Base-by-base conservation (phyloP, 1,284 basidiomycete species). In the Hemileia vastatrix region DNA sequence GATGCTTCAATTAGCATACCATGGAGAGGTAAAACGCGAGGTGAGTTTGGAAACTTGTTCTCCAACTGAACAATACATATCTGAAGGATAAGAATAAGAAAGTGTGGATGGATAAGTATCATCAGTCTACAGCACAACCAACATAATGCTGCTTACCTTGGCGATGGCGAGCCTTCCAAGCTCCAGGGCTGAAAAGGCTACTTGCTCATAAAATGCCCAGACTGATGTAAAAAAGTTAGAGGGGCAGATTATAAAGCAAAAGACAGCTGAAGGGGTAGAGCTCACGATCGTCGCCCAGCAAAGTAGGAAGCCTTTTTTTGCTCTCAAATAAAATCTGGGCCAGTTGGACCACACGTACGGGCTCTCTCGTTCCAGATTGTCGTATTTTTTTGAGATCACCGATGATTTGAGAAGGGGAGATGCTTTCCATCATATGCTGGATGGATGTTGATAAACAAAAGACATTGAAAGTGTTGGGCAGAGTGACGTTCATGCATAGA, bases 181-280 rank as follows among this genome's bases (percentile, higher is more conserved):
- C 72, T 97, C 93, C 57, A 95, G 79, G 0, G 94, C 84, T 1
- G 94, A 90, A 43, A 93, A 79, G 3, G 85, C 84, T 1, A 96
- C 79, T 72, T 96, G 92, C 74, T 97, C 94, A 13, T 93, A 78
- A 65, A 91, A 84, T 1, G 85, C 81, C 90, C 90, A 95, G 6
- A 73, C 71, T 65, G 71, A 67, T 48, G 68, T 68, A 19, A 64
- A 60, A 13, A 0, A 6, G 33, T 8, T 4, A 15, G 65, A n/a
- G 8, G 40, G 8, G 9, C 2, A 13, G 50, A 32, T 52, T 23
- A 43, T 19, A 23, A n/a, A 43, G 3, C n/a, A 4, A 21, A 3
- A 1, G 4, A 9, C 27, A 54, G 36, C 23, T 5, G 15, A 19
- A 2, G 27, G 15, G 24, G 8, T 18, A 13, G 53, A 18, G 18